phyloP scores from a whole-genome alignment of 345 rosid genomes.

The Eucalyptus microcorys region DNA sequence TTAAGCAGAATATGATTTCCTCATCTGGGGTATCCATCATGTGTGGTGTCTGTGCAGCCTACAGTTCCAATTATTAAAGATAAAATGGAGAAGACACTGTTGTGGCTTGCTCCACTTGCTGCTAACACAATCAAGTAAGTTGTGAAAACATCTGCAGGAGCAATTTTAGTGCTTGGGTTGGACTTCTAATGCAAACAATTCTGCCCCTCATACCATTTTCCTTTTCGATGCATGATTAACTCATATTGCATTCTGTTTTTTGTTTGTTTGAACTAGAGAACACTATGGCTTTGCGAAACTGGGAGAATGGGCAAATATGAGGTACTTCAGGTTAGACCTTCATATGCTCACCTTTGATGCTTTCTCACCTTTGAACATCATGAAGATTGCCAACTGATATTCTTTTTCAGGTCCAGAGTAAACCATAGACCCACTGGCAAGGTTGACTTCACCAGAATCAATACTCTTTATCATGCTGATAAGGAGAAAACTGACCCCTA shows the following conservation, averaged over 20 bases:
- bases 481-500: conserved; percentile 74
- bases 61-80: conserved; percentile 68
- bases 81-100: conserved; percentile 86
- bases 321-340: conserved; percentile 19
- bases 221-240: background rate
- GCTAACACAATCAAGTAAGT: conserved; percentile 84
- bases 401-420: conserved; percentile 39
- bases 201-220: background rate
- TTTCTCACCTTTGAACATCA: background rate
- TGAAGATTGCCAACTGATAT: background rate
- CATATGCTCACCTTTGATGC: background rate
- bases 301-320: conserved; percentile 97
- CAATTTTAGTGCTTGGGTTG: background rate
- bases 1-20: background rate
- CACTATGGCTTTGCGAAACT: conserved; percentile 99
- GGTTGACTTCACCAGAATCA: conserved; percentile 61
- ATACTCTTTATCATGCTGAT: conserved; percentile 91
- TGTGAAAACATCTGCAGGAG: background rate
- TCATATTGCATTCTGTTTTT: background rate
- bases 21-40: background rate
- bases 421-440: conserved; percentile 60
- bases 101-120: conserved; percentile 93
- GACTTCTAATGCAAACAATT: background rate
- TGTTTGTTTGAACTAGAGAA: conserved; percentile 31
- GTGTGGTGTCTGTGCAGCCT: conserved; percentile 28